Evolutionary conservation across 805 yeast species (phyloP).

Genomic region (Nakazawaea holstii): DNA sequence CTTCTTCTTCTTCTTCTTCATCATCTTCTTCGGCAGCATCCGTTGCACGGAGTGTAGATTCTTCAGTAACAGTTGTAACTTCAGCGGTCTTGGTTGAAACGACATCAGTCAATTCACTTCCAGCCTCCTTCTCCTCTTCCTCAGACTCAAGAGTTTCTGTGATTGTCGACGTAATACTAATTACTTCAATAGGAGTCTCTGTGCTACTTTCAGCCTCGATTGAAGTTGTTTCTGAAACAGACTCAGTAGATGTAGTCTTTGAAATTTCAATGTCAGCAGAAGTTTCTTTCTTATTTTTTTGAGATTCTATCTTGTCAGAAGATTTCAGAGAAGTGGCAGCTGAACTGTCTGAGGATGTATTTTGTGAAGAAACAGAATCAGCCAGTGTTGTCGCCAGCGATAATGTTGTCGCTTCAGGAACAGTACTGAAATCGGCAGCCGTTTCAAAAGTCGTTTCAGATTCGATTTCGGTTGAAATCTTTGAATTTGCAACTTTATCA

Average conservation of each 20-base stretch:
- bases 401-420: background rate
- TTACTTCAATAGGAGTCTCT: background rate
- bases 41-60: background rate
- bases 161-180: no score
- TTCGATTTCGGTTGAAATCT: constrained; percentile 3
- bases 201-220: background rate
- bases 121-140: background rate
- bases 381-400: background rate
- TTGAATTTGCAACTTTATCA: background rate
- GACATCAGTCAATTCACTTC: no score
- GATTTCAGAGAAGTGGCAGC: no score
- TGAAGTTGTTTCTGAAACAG: no score
- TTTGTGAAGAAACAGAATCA: background rate
- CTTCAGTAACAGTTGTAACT: background rate
- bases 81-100: background rate
- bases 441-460: background rate
- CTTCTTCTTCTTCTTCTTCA: constrained; percentile 3
- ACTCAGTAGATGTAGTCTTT: no score
- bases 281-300: no score
- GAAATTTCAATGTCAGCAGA: background rate
- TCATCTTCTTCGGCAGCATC: constrained; percentile 3
- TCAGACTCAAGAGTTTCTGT: background rate
- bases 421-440: no score
- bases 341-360: no score
- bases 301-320: no score